Percentiles rank a stretch among this genome's conserved stretches.
These are phyloP conservation scores for Lindgomyces ingoldianus DNA, from an alignment of 495 filamentous ascomycete genomes.

Conservation along the genomic window DNA sequence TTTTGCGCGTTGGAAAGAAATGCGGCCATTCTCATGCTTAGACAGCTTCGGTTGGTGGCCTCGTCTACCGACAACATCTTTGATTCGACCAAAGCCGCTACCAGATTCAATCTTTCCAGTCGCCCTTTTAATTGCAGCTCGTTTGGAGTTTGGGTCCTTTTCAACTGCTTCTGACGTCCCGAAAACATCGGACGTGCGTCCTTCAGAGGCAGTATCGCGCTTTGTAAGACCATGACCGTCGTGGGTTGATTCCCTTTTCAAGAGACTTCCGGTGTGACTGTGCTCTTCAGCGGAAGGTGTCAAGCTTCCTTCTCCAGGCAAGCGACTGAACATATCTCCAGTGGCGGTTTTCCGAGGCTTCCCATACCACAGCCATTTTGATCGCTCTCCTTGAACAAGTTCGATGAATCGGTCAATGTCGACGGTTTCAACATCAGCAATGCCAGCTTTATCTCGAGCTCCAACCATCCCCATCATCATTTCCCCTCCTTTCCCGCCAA, in stretches of 20 bases:
- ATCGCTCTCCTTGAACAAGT: constrained; percentile 72
- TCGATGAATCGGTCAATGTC: constrained; percentile 83
- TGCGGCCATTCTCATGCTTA: constrained; percentile 51
- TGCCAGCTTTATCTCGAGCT: constrained; percentile 81
- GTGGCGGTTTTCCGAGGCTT: constrained; percentile 68
- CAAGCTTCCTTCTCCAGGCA: constrained; percentile 57
- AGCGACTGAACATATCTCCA: constrained; percentile 49
- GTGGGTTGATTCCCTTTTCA: constrained; percentile 54
- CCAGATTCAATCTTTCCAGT: constrained; percentile 81
- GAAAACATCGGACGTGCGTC: constrained; percentile 8
- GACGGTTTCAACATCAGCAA: constrained; percentile 86
- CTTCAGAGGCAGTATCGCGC: constrained; percentile 47
- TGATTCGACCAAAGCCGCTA: constrained; percentile 79
- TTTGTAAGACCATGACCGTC: constrained; percentile 47
- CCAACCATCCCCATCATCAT: constrained; percentile 92
- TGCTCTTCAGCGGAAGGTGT: constrained; percentile 53
- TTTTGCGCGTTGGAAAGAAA: constrained; percentile 9
- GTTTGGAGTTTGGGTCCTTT: constrained; percentile 63
- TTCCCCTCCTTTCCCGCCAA: constrained; percentile 92
- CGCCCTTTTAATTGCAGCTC: constrained; percentile 74
- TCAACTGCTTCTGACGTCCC: constrained; percentile 48
- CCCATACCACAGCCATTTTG: constrained; percentile 93
- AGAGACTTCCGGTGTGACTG: constrained; percentile 5
- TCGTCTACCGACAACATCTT: constrained; percentile 72
- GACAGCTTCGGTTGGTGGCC: constrained; percentile 58